These are phyloP conservation scores for Cercospora janseana DNA, from an alignment of 2,329 filamentous ascomycete genomes.

Conservation along the genomic window DNA sequence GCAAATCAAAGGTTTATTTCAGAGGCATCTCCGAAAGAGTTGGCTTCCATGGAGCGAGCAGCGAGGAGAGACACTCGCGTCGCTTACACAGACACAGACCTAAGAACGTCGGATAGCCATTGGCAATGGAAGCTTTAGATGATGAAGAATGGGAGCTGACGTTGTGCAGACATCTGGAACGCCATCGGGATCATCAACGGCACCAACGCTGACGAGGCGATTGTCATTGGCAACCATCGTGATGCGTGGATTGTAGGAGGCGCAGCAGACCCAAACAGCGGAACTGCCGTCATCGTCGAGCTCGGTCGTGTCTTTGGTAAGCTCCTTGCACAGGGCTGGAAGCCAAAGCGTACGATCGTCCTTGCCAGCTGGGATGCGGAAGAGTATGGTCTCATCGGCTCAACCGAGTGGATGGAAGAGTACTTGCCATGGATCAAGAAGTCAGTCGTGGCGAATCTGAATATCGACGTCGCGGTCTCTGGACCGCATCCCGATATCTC, in stretches of 20 bases:
- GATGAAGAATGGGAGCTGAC: too few relatives aligned
- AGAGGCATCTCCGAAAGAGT: too few relatives aligned
- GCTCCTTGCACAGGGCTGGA: slow-evolving; percentile 51
- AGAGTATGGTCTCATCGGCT: slow-evolving; percentile 42
- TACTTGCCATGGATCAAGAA: slow-evolving; percentile 48
- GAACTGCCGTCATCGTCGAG: slow-evolving; percentile 43
- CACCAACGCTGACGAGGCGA: slow-evolving; percentile 57
- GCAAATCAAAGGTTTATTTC: too few relatives aligned
- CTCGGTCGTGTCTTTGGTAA: slow-evolving; percentile 51
- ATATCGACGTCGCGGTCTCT: slow-evolving; percentile 51
- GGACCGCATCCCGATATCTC: slow-evolving; percentile 59
- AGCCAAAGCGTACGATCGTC: slow-evolving; percentile 52
- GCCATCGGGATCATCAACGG: slow-evolving; percentile 67
- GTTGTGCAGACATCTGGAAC: slow-evolving; percentile 79
- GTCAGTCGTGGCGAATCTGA: slow-evolving; percentile 50
- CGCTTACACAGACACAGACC: too few relatives aligned
- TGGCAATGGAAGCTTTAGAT: too few relatives aligned
- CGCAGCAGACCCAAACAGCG: slow-evolving; percentile 54
- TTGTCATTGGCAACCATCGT: slow-evolving; percentile 54
- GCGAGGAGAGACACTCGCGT: too few relatives aligned
- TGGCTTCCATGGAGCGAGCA: too few relatives aligned
- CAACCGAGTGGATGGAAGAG: slow-evolving; percentile 53
- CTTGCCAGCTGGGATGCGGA: slow-evolving; percentile 47
- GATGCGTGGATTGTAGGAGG: slow-evolving; percentile 57
- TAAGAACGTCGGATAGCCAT: too few relatives aligned